A percentile compares a stretch with the other conserved stretches of the same genome.
phyloP scores from a whole-genome alignment of 257 asterid species.

The Nicotiana attenuata region DNA sequence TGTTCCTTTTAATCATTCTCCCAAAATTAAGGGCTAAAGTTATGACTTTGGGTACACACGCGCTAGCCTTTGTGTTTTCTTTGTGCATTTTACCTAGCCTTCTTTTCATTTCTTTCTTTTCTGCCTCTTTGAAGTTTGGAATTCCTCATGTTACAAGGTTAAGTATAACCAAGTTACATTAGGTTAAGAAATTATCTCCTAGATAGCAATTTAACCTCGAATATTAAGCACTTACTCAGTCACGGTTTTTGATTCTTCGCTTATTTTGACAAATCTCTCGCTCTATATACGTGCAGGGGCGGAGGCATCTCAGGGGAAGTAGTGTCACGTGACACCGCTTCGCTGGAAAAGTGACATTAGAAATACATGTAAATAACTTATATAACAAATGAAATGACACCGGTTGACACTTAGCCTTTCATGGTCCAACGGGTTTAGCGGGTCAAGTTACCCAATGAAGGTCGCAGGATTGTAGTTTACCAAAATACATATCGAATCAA shows the following conservation, averaged over 20 bases:
- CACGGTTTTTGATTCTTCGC: neutral
- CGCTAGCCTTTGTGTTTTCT: neutral
- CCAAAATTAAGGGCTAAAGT: neutral
- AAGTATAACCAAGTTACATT: neutral
- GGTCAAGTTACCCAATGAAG: too few species aligned
- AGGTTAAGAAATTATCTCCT: neutral
- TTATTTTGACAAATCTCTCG: neutral
- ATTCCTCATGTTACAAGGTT: neutral
- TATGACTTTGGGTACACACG: neutral
- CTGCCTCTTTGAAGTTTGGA: neutral
- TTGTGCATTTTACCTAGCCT: neutral
- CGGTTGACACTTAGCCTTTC: too few species aligned
- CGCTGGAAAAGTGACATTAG: too few species aligned
- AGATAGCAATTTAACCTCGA: too few species aligned
- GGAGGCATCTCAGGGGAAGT: too few species aligned
- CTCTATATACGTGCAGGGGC: neutral
- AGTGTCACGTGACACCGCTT: too few species aligned
- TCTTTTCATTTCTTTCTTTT: neutral
- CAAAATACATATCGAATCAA: too few species aligned
- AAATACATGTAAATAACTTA: too few species aligned
- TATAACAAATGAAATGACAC: too few species aligned
- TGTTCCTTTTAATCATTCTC: neutral
- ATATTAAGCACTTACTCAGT: neutral
- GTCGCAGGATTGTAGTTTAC: too few species aligned
- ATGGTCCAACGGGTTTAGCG: too few species aligned